A percentile compares a stretch with the other conserved stretches of the same genome.
These are phyloP conservation scores for Lasiosphaeria miniovina DNA, from an alignment of 495 filamentous ascomycete genomes.

Conservation along the genomic window DNA sequence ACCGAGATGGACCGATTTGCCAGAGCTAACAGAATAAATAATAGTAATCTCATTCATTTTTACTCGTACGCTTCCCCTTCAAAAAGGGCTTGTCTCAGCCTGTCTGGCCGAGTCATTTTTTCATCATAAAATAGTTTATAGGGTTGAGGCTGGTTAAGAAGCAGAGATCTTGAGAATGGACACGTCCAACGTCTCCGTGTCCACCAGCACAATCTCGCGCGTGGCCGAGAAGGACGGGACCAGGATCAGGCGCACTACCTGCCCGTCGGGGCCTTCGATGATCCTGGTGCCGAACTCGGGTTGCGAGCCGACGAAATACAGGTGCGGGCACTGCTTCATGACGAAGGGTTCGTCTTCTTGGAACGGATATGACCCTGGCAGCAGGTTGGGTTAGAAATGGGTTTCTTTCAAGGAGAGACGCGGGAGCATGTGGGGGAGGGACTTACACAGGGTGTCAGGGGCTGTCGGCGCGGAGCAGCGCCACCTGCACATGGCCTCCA, in stretches of 20 bases:
- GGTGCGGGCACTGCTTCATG: constrained; percentile 74
- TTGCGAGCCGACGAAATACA: constrained; percentile 90
- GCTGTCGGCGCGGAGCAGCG: constrained; percentile 89
- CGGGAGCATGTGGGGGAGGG: neutral
- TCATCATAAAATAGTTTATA: neutral
- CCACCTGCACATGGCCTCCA: constrained; percentile 92
- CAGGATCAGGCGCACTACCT: constrained; percentile 69
- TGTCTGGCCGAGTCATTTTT: neutral
- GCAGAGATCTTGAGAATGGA: constrained; percentile 57
- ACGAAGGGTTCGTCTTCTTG: constrained; percentile 89
- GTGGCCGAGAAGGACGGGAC: constrained; percentile 81
- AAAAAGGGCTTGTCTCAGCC: too few relatives aligned
- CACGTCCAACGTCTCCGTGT: constrained; percentile 77
- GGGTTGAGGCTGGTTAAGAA: neutral
- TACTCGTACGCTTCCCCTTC: too few relatives aligned
- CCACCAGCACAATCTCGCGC: constrained; percentile 77
- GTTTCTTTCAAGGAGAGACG: neutral
- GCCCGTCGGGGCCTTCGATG: constrained; percentile 57
- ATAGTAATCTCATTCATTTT: too few relatives aligned
- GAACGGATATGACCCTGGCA: constrained; percentile 88
- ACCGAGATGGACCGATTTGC: too few relatives aligned
- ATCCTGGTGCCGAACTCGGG: constrained; percentile 73
- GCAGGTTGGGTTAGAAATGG: constrained; percentile 12
- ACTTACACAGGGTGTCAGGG: constrained; percentile 91
- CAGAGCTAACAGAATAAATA: too few relatives aligned